Percentiles rank a stretch among this genome's conserved stretches.
These are phyloP conservation scores for Dipteronia sinensis DNA, from an alignment of 345 rosid species.

Conservation along the genomic window DNA sequence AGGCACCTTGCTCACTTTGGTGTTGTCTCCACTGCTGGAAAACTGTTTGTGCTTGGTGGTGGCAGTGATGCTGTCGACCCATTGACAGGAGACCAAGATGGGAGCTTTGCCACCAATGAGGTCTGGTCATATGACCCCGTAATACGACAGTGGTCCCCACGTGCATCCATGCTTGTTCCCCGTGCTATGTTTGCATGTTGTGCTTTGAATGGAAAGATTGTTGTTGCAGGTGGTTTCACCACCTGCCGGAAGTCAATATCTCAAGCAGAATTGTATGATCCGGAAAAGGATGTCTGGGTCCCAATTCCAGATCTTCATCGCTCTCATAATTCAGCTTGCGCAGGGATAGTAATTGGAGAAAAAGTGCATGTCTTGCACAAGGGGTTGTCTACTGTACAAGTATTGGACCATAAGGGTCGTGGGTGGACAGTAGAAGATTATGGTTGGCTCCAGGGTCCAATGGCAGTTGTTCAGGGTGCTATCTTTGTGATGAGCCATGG, in stretches of 20 bases:
- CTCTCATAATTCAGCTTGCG: constrained; percentile 88
- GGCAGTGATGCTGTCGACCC: constrained; percentile 97
- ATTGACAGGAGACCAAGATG: constrained; percentile 88
- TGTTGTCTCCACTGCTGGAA: constrained; percentile 61
- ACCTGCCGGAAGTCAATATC: constrained; percentile 86
- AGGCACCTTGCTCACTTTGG: constrained; percentile 93
- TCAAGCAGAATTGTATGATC: constrained; percentile 92
- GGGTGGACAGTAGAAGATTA: constrained; percentile 82
- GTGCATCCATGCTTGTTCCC: constrained; percentile 85
- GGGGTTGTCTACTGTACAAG: constrained; percentile 87
- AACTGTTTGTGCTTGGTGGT: constrained; percentile 89
- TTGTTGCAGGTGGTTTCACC: constrained; percentile 95
- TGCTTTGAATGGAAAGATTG: constrained; percentile 75
- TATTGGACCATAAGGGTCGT: constrained; percentile 55
- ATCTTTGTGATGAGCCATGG: constrained; percentile 76
- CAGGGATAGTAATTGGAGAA: constrained; percentile 71
- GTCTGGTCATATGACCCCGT: constrained; percentile 94
- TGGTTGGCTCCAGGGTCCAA: constrained; percentile 88
- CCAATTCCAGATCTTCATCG: constrained; percentile 83
- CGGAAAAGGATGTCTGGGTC: constrained; percentile 73
- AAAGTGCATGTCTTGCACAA: constrained; percentile 84
- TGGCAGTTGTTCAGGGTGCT: constrained; percentile 74
- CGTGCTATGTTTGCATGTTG: constrained; percentile 98
- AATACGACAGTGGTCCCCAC: constrained; percentile 61
- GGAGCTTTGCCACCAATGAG: constrained; percentile 88